Conservation (phyloP, 202 grass and related monocot genomes). For the Musa balbisiana region DNA sequence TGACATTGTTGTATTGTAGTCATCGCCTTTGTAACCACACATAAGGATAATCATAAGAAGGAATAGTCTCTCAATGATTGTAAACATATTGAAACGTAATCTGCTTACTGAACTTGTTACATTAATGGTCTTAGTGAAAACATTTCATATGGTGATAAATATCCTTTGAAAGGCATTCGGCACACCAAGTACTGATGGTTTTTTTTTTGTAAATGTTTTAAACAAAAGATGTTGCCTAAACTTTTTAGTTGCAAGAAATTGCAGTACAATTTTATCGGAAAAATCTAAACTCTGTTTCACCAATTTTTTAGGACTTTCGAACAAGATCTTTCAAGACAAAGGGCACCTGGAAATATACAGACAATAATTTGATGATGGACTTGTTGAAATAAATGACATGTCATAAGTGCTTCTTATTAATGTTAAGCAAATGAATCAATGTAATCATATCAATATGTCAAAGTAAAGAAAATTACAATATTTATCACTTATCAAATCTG, state of each 20-base stretch:
- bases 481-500: too few species aligned
- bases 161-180: too few species aligned
- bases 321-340: slow-evolving; percentile 19
- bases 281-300: slow-evolving; percentile 10
- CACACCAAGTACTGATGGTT: too few species aligned
- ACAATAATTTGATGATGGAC: background rate
- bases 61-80: too few species aligned
- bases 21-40: too few species aligned
- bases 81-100: background rate
- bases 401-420: background rate
- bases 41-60: too few species aligned
- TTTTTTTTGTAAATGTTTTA: too few species aligned
- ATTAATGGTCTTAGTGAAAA: background rate
- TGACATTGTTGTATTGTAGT: too few species aligned
- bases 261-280: too few species aligned
- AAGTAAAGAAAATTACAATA: background rate
- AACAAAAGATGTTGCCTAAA: too few species aligned
- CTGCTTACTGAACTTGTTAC: background rate
- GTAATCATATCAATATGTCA: background rate
- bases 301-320: slow-evolving; percentile 13
- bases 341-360: slow-evolving; percentile 1
- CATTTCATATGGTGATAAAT: too few species aligned
- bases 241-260: too few species aligned
- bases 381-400: background rate
- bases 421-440: background rate